Evolutionary conservation across 495 filamentous ascomycete species (phyloP).

Genomic region (Thozetella sp.): DNA sequence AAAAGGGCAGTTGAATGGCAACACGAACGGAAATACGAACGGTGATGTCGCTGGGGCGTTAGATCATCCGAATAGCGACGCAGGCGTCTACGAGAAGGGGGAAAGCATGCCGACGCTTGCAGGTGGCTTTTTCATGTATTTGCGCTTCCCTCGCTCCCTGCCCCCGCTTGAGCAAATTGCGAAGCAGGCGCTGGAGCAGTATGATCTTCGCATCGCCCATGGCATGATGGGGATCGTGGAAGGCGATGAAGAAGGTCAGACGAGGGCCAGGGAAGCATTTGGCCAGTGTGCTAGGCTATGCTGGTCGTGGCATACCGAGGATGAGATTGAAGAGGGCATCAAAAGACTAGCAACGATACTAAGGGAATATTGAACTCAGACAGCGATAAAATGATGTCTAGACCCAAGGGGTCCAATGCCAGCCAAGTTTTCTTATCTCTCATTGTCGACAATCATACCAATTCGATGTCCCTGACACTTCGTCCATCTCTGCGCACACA

Average conservation of each 20-base stretch:
- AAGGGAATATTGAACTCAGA: background rate
- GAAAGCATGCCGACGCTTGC: constrained; percentile 22
- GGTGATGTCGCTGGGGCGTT: too few relatives aligned
- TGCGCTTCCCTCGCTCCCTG: constrained; percentile 56
- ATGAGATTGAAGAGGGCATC: constrained; percentile 61
- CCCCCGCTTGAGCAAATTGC: constrained; percentile 50
- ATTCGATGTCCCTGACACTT: too few relatives aligned
- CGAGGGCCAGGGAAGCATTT: constrained; percentile 35
- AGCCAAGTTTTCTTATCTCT: too few relatives aligned
- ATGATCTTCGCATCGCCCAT: constrained; percentile 57
- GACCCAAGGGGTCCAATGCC: too few relatives aligned
- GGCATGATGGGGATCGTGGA: constrained; percentile 64
- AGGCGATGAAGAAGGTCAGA: constrained; percentile 44
- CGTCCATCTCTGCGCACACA: too few relatives aligned
- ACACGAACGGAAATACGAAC: too few relatives aligned
- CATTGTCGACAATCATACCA: too few relatives aligned
- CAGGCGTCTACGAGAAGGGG: constrained; percentile 12
- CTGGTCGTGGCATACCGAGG: constrained; percentile 69
- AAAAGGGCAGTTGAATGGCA: too few relatives aligned
- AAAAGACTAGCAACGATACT: constrained; percentile 43
- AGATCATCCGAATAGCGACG: too few relatives aligned
- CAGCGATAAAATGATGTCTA: too few relatives aligned
- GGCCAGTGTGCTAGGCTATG: constrained; percentile 59
- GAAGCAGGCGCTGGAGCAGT: constrained; percentile 43
- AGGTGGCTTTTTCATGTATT: constrained; percentile 77